phyloP scores from a whole-genome alignment of 1,139 yeast genomes.

The Saccharomycopsis hybrid region DNA sequence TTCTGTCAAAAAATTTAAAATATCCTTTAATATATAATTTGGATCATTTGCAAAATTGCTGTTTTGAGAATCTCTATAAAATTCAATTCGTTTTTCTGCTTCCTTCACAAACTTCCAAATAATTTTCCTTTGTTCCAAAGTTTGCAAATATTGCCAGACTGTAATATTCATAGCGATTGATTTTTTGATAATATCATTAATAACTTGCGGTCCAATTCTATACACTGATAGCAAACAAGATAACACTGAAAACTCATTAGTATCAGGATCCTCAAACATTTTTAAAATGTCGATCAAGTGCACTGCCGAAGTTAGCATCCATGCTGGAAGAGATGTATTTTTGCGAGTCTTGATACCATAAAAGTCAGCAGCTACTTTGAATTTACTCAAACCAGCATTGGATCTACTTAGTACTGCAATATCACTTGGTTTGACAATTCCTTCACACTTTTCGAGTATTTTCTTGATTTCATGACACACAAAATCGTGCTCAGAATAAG shows the following conservation, averaged over 20 bases:
- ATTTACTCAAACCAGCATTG: conserved; percentile 44
- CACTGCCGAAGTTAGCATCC: conserved; percentile 42
- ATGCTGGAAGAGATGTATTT: conserved; percentile 42
- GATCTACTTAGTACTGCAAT: conserved; percentile 49
- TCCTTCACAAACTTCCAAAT: conserved; percentile 9
- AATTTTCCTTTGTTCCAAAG: background rate
- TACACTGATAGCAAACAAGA: conserved; percentile 2
- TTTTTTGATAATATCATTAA: background rate
- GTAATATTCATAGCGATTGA: background rate
- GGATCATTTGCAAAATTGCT: conserved; percentile 7
- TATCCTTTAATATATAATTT: conserved; percentile 1
- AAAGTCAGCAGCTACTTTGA: conserved; percentile 36
- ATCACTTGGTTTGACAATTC: conserved; percentile 41
- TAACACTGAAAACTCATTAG: conserved; percentile 19
- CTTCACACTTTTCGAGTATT: conserved; percentile 40
- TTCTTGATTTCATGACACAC: conserved; percentile 41
- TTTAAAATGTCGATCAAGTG: conserved; percentile 45
- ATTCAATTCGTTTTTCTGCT: background rate
- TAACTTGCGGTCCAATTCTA: conserved; percentile 1
- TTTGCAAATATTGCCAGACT: conserved; percentile 5
- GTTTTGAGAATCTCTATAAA: background rate
- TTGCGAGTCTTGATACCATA: conserved; percentile 41
- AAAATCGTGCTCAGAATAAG: background rate
- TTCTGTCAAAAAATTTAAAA: conserved; percentile 4
- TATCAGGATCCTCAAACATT: conserved; percentile 31